A percentile compares a stretch with the other conserved stretches of the same genome.
Evolutionary conservation across 2,329 filamentous ascomycete genomes (phyloP).

Genomic region (Celoporthe dispersa): DNA sequence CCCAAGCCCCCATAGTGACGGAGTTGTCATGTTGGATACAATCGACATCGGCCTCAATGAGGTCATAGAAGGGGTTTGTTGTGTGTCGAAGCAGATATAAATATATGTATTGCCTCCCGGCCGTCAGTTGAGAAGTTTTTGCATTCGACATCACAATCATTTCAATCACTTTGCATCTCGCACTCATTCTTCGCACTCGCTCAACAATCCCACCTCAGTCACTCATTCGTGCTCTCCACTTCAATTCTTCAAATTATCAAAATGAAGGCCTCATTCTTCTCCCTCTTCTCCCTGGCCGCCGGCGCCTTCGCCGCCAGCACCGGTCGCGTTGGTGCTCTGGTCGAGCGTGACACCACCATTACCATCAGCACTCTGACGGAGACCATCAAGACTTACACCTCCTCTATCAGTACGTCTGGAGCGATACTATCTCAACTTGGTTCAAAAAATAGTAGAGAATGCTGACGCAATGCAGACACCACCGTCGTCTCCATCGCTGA

Average conservation of each 20-base stretch:
- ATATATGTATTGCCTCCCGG: neutral
- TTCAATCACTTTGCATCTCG: neutral
- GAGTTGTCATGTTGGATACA: neutral
- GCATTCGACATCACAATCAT: neutral
- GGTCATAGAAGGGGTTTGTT: neutral
- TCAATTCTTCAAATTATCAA: conserved; percentile 22
- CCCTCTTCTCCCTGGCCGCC: conserved; percentile 34
- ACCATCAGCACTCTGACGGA: conserved; percentile 33
- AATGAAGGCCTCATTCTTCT: conserved; percentile 36
- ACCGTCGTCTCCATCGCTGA: conserved; percentile 32
- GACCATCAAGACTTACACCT: conserved; percentile 34
- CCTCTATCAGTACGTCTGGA: conserved; percentile 35
- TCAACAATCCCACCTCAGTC: conserved; percentile 3
- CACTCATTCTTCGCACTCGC: neutral
- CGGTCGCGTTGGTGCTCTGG: conserved; percentile 28
- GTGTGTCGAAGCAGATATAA: neutral
- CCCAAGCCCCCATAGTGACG: neutral
- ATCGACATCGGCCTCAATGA: neutral
- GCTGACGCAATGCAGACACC: conserved; percentile 30
- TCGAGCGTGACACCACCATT: conserved; percentile 34
- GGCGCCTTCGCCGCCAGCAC: conserved; percentile 33
- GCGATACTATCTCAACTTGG: neutral
- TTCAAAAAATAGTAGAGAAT: neutral
- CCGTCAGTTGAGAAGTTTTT: neutral
- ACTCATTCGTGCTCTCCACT: conserved; percentile 3